Evolutionary conservation across 441 rosid genomes (phyloP), one percentile per base, ranked within the genome.

Genomic region (Sinapis alba): DNA sequence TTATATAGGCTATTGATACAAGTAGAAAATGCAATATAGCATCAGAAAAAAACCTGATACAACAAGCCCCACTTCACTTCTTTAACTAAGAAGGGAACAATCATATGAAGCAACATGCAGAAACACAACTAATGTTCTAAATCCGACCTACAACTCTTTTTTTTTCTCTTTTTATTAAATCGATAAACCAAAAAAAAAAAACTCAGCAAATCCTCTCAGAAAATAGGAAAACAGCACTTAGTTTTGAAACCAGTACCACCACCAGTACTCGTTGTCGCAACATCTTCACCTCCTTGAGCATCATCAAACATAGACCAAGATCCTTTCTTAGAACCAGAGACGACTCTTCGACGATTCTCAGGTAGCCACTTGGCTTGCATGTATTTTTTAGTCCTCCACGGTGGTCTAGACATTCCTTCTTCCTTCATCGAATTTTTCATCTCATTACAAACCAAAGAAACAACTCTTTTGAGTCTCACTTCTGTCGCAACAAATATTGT

Each of bases 321-420:
- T 20, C 68, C 76, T 71, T 26, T 77, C 68, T 65, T 71, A 15
- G 70, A 61, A 2, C 47, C 11, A 27, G 84, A 70, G n/a, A 72
- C 63, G n/a, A 72, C 63, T 64, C 79, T 84, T 57, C 59, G 71
- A 81, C 83, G 85, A 70, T 85, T 79, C 61, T 68, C 84, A 38
- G 89, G 66, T 7, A 86, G 43, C 96, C 96, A 90, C 72, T 88
- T 90, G 23, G 87, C 80, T 32, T 76, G 87, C 96, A 90, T 79
- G 79, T 85, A 88, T n/a, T 65, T 43, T 2, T 74, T 60, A 50
- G 75, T 86, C 75, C 96, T 88, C 93, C 93, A 88, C 0, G 96
- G 93, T 20, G 90, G 90, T 50, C 87, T 38, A 15, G 77, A 56
- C 66, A 88, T 84, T 16, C 80, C 87, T 16, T 69, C 82, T 62